phyloP scores from a whole-genome alignment of 306 rosid species.

The Acmispon strigosus region DNA sequence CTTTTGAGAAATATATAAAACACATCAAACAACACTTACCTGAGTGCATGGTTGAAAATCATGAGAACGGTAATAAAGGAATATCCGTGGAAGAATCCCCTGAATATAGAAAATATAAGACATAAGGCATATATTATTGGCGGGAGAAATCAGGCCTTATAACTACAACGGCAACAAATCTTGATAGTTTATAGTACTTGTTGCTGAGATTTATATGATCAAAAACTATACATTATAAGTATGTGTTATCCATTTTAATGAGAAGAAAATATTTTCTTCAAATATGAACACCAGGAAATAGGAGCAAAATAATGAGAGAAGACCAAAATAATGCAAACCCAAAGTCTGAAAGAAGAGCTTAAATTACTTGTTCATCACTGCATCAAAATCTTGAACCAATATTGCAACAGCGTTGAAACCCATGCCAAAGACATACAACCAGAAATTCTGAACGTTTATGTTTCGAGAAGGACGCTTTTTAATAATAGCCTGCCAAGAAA shows the following conservation, averaged over 20 bases:
- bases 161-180: not conserved
- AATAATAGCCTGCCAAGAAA: constrained; percentile 68
- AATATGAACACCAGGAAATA: not conserved
- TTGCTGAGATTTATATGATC: not conserved
- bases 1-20: constrained; percentile 7
- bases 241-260: not conserved
- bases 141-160: not conserved
- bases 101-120: constrained; percentile 30
- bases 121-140: constrained; percentile 13
- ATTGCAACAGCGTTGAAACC: constrained; percentile 83
- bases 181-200: not conserved
- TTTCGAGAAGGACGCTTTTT: constrained; percentile 94
- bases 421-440: constrained; percentile 95
- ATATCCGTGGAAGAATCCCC: constrained; percentile 96
- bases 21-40: constrained; percentile 39
- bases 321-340: constrained; percentile 9
- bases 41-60: constrained; percentile 95
- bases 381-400: constrained; percentile 91
- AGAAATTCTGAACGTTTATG: constrained; percentile 93
- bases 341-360: constrained; percentile 21
- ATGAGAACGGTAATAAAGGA: constrained; percentile 77
- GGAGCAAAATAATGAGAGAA: not conserved
- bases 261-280: constrained; percentile 6
- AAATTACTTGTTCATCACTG: constrained; percentile 75
- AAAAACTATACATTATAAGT: not conserved